Conservation (phyloP, 208 protist species). For the Acanthamoeba royreba region DNA sequence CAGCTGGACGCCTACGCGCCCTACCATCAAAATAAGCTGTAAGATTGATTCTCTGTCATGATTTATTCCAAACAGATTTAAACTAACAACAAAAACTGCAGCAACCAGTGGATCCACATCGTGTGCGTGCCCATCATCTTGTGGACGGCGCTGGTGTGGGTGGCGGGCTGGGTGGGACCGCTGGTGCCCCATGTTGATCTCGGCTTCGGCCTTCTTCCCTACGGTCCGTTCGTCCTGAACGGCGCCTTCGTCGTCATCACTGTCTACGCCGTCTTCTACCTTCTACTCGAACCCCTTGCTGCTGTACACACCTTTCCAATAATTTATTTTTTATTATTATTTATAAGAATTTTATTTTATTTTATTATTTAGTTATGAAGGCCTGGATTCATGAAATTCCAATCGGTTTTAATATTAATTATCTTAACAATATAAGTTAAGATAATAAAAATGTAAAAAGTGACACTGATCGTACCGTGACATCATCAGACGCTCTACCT, state of each 20-base stretch:
- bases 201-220: not conserved
- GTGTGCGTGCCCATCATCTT: conserved; percentile 83
- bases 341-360: not conserved
- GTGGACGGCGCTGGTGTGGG: conserved; percentile 75
- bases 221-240: conserved; percentile 39
- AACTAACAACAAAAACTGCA: conserved; percentile 46
- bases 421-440: too few species aligned
- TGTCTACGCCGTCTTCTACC: conserved; percentile 29
- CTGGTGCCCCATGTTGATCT: not conserved
- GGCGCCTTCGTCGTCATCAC: conserved; percentile 3
- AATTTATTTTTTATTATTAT: not conserved
- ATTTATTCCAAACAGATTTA: not conserved
- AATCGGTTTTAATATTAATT: not conserved
- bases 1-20: conserved; percentile 81
- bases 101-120: conserved; percentile 83
- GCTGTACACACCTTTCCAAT: not conserved
- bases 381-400: not conserved
- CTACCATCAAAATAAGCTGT: conserved; percentile 77
- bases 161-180: conserved; percentile 28
- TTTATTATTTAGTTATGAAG: not conserved
- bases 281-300: conserved; percentile 32
- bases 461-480: not conserved
- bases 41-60: not conserved
- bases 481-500: not conserved
- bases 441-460: too few species aligned